Conservation (phyloP, 176 grass and related monocot genomes). For the Triticum dicoccoides region DNA sequence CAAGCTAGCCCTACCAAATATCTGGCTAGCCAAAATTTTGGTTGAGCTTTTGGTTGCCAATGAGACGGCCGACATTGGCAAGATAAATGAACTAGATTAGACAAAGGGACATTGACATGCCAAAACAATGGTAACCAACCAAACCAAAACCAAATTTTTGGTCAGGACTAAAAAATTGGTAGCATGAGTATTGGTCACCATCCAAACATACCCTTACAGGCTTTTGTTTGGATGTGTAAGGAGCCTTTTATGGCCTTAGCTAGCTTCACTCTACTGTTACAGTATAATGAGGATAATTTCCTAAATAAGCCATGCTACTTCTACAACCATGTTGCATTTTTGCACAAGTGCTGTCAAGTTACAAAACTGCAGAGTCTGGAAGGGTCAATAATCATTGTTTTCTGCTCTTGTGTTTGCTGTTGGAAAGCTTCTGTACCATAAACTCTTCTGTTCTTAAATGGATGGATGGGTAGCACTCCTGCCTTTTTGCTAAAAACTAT, state of each 20-base stretch:
- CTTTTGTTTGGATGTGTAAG: constrained; percentile 1
- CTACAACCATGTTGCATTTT: background rate
- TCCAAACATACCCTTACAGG: background rate
- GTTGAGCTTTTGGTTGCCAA: background rate
- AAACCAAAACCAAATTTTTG: no score
- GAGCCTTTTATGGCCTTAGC: background rate
- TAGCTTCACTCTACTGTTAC: background rate
- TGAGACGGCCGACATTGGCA: background rate
- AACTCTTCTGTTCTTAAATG: no score
- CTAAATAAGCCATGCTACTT: constrained; percentile 14
- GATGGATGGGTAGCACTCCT: background rate
- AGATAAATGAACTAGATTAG: background rate
- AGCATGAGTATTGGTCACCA: no score
- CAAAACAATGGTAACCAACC: no score
- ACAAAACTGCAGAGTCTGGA: background rate
- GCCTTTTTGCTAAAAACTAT: background rate
- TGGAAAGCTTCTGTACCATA: no score
- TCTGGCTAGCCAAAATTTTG: background rate
- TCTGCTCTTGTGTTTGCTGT: no score
- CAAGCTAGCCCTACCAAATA: no score
- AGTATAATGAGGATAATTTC: constrained; percentile 4
- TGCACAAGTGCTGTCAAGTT: background rate
- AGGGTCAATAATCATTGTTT: background rate
- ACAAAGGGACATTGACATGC: no score
- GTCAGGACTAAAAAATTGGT: no score